These are phyloP conservation scores for Mayamaea pseudoterrestris DNA, from an alignment of 108 stramenopile species.

Conservation along the genomic window DNA sequence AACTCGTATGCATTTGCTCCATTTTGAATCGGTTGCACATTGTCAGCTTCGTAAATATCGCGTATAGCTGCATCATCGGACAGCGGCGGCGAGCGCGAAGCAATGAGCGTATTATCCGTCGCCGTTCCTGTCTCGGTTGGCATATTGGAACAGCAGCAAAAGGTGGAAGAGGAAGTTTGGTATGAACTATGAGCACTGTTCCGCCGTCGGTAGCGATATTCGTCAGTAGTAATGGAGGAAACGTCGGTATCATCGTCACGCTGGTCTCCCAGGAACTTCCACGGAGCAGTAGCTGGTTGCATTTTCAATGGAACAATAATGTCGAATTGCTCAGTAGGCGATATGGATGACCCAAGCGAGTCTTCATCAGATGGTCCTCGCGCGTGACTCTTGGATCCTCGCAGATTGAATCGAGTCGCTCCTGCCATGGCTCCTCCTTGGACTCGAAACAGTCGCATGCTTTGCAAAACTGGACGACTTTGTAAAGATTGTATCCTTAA, in stretches of 20 bases:
- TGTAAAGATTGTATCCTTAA: no score
- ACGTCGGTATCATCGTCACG: background rate
- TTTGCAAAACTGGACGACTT: no score
- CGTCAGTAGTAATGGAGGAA: background rate
- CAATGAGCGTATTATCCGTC: background rate
- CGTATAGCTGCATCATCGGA: background rate
- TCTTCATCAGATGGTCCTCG: no score
- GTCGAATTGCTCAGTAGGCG: background rate
- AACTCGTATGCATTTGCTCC: background rate
- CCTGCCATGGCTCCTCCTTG: no score
- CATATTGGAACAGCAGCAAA: background rate
- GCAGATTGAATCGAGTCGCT: no score
- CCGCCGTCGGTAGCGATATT: background rate
- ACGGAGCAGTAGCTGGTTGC: no score
- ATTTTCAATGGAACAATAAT: background rate
- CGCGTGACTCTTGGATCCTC: no score
- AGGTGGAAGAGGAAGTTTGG: background rate
- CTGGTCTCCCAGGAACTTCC: no score
- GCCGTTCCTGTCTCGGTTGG: background rate
- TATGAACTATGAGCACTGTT: no score
- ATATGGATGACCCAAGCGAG: background rate
- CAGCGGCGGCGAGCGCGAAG: background rate
- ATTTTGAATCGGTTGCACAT: background rate
- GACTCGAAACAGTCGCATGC: no score
- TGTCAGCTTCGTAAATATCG: background rate